Evolutionary conservation across 176 grass and related monocot species (phyloP), one percentile per base, ranked within the genome.

Genomic region (Lolium multiflorum): DNA sequence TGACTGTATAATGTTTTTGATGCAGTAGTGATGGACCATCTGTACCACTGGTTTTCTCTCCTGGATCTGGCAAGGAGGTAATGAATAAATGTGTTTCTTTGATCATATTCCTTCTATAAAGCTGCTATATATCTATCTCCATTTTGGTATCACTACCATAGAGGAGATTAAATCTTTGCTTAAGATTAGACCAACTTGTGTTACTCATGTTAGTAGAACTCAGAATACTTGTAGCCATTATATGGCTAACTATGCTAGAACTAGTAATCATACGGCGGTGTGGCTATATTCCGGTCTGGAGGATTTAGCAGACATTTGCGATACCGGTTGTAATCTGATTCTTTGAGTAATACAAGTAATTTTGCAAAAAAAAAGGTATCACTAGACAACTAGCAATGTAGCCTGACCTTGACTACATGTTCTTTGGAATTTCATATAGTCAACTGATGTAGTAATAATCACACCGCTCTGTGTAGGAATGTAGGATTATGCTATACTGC

Each of bases 21-120:
- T 75, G 82, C 74, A 69, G 11, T 81, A 98, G 93, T 89, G 88
- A 90, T 88, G 93, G 77, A 25, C 79, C 89, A 83, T 78, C 83
- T 83, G 66, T 85, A 76, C 62, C 64, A 37, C 83, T 61, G 20
- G 37, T 68, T 74, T 91, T 86, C 69, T 81, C 83, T 61, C 79
- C 89, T 82, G 82, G 7, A 59, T 83, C 83, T 78, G 54, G 48
- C 63, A 89, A 78, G 82, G 92, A 99, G 97, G 94, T 99, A 94
- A 81, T 63, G 65, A 25, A 74, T 56, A 58, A 62, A 75, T 88
- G n/a, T 65, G 28, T 79, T 78, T 54, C 70, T 79, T 59, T 79
- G 24, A 54, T 57, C 57, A 56, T 77, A 35, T 71, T 90, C 25
- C n/a, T 54, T 62, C 48, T 89, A 11, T 70, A 22, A 52, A 82